Evolutionary conservation across 768 basidiomycete species (phyloP).

Genomic region (Hirschioporus abietinus): DNA sequence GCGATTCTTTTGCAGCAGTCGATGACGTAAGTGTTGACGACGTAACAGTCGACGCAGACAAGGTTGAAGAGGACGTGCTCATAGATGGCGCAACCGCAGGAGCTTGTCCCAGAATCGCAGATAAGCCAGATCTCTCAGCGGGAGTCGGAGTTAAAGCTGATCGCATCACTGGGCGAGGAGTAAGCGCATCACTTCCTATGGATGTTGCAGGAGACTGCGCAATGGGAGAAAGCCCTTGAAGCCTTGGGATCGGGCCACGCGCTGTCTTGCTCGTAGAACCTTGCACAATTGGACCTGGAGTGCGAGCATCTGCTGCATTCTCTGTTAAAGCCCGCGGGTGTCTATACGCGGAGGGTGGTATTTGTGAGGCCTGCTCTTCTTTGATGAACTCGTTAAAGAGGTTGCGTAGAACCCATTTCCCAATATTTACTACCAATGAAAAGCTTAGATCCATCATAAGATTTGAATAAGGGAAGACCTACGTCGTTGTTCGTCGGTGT

Average conservation of each 20-base stretch:
- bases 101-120: conserved; percentile 7
- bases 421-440: conserved; percentile 67
- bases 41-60: not conserved
- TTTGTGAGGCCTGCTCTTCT: conserved; percentile 38
- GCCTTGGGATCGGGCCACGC: conserved; percentile 14
- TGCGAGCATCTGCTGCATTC: not conserved
- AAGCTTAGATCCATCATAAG: conserved; percentile 12
- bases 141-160: not conserved
- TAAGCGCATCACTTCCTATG: conserved; percentile 6
- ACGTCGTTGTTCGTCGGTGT: conserved; percentile 80
- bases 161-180: conserved; percentile 5
- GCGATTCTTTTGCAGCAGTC: not conserved
- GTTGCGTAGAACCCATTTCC: conserved; percentile 87
- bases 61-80: not conserved
- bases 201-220: conserved; percentile 36
- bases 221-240: conserved; percentile 30
- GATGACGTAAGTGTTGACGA: not conserved
- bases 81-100: conserved; percentile 15
- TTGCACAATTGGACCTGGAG: not conserved
- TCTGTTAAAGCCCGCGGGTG: not conserved
- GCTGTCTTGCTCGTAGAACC: not conserved
- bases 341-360: not conserved
- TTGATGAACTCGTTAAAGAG: conserved; percentile 74
- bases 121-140: not conserved
- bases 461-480: conserved; percentile 27